These are phyloP conservation scores for Rhodamnia rubescens DNA, from an alignment of 345 rosid species.

Conservation along the genomic window DNA sequence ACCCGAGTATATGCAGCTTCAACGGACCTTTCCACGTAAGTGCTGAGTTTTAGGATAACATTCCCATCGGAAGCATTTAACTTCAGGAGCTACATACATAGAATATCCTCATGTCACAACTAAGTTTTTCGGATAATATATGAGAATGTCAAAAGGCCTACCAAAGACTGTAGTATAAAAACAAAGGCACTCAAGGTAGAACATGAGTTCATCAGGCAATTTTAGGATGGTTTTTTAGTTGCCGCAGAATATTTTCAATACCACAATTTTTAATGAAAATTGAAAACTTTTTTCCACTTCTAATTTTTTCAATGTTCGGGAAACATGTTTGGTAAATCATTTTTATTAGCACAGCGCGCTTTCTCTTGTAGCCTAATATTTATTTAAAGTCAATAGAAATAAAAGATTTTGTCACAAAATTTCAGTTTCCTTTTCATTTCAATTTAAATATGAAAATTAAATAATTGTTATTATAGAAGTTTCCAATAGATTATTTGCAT, in stretches of 20 bases:
- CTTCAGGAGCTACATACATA: constrained; percentile 34
- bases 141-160: neutral
- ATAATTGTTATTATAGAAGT: neutral
- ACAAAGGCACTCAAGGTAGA: neutral
- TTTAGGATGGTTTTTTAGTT: neutral
- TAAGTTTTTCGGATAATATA: neutral
- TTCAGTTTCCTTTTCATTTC: neutral
- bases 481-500: neutral
- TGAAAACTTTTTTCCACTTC: neutral
- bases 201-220: neutral
- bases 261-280: neutral
- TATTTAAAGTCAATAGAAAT: neutral
- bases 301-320: neutral
- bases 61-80: constrained; percentile 28
- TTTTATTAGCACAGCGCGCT: neutral
- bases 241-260: neutral
- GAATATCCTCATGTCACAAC: neutral
- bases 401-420: neutral
- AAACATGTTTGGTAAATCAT: neutral
- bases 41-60: constrained; percentile 38
- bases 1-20: constrained; percentile 73
- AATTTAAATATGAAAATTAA: neutral
- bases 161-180: neutral
- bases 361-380: neutral
- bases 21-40: constrained; percentile 50